A percentile compares a stretch with the other conserved stretches of the same genome.
phyloP scores from a whole-genome alignment of 495 filamentous ascomycete species.

The Penicillium ochrochloron region DNA sequence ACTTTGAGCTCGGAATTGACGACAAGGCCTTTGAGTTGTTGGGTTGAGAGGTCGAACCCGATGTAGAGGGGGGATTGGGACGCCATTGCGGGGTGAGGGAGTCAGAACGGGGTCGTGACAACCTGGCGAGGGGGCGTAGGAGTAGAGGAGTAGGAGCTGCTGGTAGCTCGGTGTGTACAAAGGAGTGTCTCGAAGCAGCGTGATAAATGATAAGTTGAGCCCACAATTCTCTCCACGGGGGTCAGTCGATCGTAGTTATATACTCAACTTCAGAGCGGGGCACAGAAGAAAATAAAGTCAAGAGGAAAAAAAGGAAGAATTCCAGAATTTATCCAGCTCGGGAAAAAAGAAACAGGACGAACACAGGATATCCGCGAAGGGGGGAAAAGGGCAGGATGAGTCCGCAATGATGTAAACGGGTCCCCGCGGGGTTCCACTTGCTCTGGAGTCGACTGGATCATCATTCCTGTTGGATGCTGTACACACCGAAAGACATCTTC shows the following conservation, averaged over 20 bases:
- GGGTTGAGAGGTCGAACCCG: slow-evolving; percentile 95
- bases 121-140: not conserved
- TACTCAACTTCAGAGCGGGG: not conserved
- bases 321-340: slow-evolving; percentile 10
- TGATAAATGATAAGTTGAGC: not conserved
- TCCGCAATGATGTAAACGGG: slow-evolving; percentile 28
- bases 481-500: not conserved
- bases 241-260: not conserved
- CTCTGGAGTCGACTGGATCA: not conserved
- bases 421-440: slow-evolving; percentile 10
- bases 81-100: slow-evolving; percentile 32
- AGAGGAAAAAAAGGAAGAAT: not conserved
- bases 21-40: slow-evolving; percentile 91
- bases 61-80: slow-evolving; percentile 71
- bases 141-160: not conserved
- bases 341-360: slow-evolving; percentile 11
- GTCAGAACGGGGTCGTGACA: not conserved
- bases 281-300: not conserved
- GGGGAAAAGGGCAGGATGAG: slow-evolving; percentile 11
- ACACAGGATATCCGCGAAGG: not conserved
- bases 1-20: slow-evolving; percentile 69
- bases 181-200: not conserved
- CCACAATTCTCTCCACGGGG: not conserved
- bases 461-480: not conserved
- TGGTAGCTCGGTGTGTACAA: not conserved